Conservation (phyloP, 2,329 filamentous ascomycete species). For the Neurospora crassa region DNA sequence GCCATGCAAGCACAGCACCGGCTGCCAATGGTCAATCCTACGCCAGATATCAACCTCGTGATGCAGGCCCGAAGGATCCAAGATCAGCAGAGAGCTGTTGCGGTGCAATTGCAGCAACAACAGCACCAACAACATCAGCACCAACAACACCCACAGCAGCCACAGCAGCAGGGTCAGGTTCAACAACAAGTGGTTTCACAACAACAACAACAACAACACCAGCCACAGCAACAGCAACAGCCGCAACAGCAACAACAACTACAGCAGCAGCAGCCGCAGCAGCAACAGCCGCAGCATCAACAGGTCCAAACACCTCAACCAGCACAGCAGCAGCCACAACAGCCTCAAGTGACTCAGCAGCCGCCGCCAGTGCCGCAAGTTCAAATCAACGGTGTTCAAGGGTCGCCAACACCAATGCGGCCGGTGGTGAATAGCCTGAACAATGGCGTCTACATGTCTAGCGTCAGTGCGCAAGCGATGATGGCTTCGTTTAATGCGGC, state of each 20-base stretch:
- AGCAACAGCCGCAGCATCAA: conserved; percentile 22
- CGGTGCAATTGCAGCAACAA: conserved; percentile 23
- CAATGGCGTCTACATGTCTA: conserved; percentile 44
- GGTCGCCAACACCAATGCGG: conserved; percentile 23
- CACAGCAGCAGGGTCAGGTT: conserved; percentile 18
- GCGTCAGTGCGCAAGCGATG: conserved; percentile 35
- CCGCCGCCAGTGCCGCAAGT: conserved; percentile 22
- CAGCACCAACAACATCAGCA: conserved; percentile 18
- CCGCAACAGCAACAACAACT: conserved; percentile 18
- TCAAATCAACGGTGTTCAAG: conserved; percentile 23
- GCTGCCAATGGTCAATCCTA: conserved; percentile 41
- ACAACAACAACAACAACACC: conserved; percentile 16
- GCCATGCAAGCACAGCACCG: conserved; percentile 46
- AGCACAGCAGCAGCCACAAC: conserved; percentile 21
- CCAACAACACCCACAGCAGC: conserved; percentile 20
- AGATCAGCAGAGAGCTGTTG: conserved; percentile 46
- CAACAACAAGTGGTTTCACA: conserved; percentile 10
- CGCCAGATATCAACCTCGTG: conserved; percentile 44
- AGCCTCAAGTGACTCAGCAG: conserved; percentile 30
- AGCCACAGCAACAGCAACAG: conserved; percentile 15
- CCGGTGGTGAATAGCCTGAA: conserved; percentile 33
- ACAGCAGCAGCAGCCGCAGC: conserved; percentile 16
- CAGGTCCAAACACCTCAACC: conserved; percentile 21
- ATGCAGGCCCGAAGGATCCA: conserved; percentile 58
- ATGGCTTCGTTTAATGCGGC: conserved; percentile 39